These are phyloP conservation scores for Clavulina sp. DNA, from an alignment of 768 basidiomycete species.

Conservation along the genomic window DNA sequence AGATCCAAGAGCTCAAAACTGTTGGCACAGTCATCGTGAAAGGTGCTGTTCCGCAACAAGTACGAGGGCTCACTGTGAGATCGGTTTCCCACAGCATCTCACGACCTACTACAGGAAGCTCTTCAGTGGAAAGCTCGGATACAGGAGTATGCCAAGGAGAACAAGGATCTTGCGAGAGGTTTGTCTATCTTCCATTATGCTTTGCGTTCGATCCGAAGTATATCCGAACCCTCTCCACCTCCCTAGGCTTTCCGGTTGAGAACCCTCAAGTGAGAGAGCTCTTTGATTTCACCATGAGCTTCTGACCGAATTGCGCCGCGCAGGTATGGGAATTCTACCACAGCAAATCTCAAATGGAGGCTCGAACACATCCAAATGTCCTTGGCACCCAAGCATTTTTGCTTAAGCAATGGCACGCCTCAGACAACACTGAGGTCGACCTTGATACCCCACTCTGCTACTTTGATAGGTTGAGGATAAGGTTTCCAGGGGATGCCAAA, in stretches of 20 bases:
- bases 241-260: slow-evolving; percentile 46
- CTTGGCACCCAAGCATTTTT: slow-evolving; percentile 39
- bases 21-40: slow-evolving; percentile 1
- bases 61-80: slow-evolving; percentile 29
- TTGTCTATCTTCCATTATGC: slow-evolving; percentile 18
- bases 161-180: slow-evolving; percentile 17
- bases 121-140: slow-evolving; percentile 23
- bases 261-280: slow-evolving; percentile 59
- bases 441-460: slow-evolving; percentile 51
- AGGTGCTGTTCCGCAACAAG: neutral
- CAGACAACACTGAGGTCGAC: slow-evolving; percentile 26
- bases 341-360: slow-evolving; percentile 40
- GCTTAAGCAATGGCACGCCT: slow-evolving; percentile 40
- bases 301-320: neutral
- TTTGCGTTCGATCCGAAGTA: neutral
- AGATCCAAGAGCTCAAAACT: neutral
- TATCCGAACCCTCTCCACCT: no score
- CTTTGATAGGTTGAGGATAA: slow-evolving; percentile 57
- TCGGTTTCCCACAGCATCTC: slow-evolving; percentile 17
- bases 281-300: slow-evolving; percentile 21
- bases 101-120: slow-evolving; percentile 4
- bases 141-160: slow-evolving; percentile 34
- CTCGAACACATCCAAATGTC: slow-evolving; percentile 45
- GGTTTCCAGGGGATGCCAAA: slow-evolving; percentile 48
- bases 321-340: slow-evolving; percentile 2